These are phyloP conservation scores for Didymella pinodella DNA, from an alignment of 2,329 filamentous ascomycete species.

Conservation along the genomic window DNA sequence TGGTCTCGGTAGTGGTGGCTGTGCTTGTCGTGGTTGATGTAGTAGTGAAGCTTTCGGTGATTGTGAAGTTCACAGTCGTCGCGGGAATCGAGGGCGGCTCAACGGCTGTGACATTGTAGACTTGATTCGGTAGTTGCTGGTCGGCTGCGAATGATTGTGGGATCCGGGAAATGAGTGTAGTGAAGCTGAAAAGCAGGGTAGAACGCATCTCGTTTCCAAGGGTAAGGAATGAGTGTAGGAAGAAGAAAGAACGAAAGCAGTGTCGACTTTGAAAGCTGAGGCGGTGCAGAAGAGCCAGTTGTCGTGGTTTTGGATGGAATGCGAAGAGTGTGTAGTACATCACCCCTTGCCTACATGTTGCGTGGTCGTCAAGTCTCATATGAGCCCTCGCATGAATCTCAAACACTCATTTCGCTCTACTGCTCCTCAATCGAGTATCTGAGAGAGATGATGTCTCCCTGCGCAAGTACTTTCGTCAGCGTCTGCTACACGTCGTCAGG, in stretches of 20 bases:
- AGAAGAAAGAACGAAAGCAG: constrained; percentile 7
- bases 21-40: constrained; percentile 26
- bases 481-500: not conserved
- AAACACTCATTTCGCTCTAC: not conserved
- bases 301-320: constrained; percentile 18
- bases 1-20: constrained; percentile 10
- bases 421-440: not conserved
- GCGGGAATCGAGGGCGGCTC: not conserved
- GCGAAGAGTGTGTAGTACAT: constrained; percentile 6
- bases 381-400: constrained; percentile 12
- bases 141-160: constrained; percentile 11
- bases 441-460: not conserved
- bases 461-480: not conserved
- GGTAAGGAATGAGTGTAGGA: constrained; percentile 11
- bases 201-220: constrained; percentile 11
- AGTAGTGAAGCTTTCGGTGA: constrained; percentile 33
- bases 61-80: constrained; percentile 24
- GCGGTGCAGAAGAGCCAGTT: constrained; percentile 12
- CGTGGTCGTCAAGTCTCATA: constrained; percentile 7
- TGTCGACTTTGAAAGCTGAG: constrained; percentile 4
- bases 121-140: constrained; percentile 13
- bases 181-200: constrained; percentile 14
- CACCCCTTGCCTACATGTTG: constrained; percentile 13
- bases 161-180: constrained; percentile 12
- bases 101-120: constrained; percentile 17